Evolutionary conservation across 805 yeast genomes (phyloP), one percentile per base, ranked within the genome.

Genomic region (Barnettozyma vustinii): DNA sequence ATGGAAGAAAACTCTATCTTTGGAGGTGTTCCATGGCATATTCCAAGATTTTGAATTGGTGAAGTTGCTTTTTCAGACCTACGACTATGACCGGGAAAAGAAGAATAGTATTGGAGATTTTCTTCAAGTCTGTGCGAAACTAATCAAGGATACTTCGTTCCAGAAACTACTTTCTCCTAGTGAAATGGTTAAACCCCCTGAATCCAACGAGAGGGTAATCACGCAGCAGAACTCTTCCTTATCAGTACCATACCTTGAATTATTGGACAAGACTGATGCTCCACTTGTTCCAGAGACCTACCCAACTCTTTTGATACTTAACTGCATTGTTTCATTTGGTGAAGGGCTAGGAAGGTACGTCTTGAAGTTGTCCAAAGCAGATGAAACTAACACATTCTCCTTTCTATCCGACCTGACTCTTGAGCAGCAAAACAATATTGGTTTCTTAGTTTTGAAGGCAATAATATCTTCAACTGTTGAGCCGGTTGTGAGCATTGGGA

Each of bases 231-330:
- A 62, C 10, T 76, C 87, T 0, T 60, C 70, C 2, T 65, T 76
- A 42, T 78, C 80, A 55, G 71, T 83, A 0, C 68, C 81, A 13
- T 75, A 81, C 49, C 71, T 91, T 27, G 97, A 92, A 48, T 77
- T 83, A 46, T 72, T 94, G 21, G 98, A 92, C 61, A 90, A 90
- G 58, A 56, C 70, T 0, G 95, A 87, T 25, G 83, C 96, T 0
- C 97, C 97, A 0, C 59, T 71, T 1, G 68, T 75, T 2, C 87
- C 94, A 2, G 71, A 70, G 6, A 75, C 84, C 0, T 91, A 94
- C 50, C 64, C 80, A 1, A 69, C 79, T 44, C 78, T 72, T 61
- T 70, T 92, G 32, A 73, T 86, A 0, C 68, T 82, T 44, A 70
- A 72, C 15, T 73, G 83, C 35, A 56, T 83, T 2, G 73, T 74